phyloP scores from a whole-genome alignment of 2,329 filamentous ascomycete genomes.

The Ceratocystis papillata region DNA sequence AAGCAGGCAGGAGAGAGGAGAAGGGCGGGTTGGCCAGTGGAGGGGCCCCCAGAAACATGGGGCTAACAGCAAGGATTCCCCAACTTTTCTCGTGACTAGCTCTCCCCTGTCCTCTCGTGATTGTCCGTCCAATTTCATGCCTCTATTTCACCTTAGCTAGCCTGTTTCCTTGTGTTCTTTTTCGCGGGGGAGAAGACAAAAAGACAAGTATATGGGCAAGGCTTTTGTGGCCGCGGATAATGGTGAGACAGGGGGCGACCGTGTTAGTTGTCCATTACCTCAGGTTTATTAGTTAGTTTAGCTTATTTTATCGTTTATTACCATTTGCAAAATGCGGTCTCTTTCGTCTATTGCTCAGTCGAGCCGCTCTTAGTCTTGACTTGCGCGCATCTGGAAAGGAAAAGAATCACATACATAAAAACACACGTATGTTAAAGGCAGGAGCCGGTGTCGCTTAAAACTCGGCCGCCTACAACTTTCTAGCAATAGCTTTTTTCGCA shows the following conservation, averaged over 20 bases:
- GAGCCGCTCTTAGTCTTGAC: not conserved
- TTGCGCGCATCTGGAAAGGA: not conserved
- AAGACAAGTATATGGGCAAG: not conserved
- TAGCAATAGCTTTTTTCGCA: not conserved
- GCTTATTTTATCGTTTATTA: not conserved
- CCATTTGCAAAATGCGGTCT: not conserved
- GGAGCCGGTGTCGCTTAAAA: conserved; percentile 2
- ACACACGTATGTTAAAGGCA: not conserved
- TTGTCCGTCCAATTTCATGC: not conserved
- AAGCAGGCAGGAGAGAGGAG: not conserved
- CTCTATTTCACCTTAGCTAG: not conserved
- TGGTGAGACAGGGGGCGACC: conserved; percentile 1
- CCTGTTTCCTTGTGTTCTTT: not conserved
- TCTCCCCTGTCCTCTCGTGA: not conserved
- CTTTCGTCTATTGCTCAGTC: too few species aligned
- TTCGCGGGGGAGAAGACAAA: conserved; percentile 5
- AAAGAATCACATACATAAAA: not conserved
- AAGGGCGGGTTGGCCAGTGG: too few species aligned
- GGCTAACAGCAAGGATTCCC: conserved; percentile 11
- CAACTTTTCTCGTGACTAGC: conserved; percentile 1
- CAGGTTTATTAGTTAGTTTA: not conserved
- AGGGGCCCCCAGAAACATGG: not conserved
- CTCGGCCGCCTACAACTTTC: not conserved
- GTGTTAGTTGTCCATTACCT: not conserved
- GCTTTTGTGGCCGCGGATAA: not conserved